phyloP scores from a whole-genome alignment of 805 yeast species.

The Myxozyma neglecta region DNA sequence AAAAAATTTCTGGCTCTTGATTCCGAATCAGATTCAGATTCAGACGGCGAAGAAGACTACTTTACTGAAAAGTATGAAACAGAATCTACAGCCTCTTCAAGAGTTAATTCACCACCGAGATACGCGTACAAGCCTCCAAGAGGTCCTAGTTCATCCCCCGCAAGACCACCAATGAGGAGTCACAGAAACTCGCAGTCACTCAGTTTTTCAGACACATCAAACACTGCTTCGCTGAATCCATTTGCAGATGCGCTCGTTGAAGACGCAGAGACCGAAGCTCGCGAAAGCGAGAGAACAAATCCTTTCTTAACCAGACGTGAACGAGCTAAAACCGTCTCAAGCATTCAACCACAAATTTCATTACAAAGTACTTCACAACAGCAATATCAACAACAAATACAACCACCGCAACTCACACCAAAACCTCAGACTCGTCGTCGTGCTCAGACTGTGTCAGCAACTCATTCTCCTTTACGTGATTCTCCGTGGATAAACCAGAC shows the following conservation, averaged over 20 bases:
- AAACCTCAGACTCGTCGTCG: conserved; percentile 12
- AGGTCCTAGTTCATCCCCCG: conserved; percentile 3
- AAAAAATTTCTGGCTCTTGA: not conserved
- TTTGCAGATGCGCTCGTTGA: conserved; percentile 4
- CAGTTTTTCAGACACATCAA: not conserved
- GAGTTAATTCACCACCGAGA: conserved; percentile 5
- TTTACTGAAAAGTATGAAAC: no score
- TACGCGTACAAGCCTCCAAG: not conserved
- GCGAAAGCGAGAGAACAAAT: not conserved
- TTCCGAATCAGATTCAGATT: no score
- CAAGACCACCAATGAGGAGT: conserved; percentile 2
- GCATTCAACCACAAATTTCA: not conserved
- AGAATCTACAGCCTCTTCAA: no score
- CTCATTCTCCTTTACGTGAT: conserved; percentile 7
- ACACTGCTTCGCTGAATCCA: not conserved
- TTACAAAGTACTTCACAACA: not conserved
- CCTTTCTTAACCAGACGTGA: conserved; percentile 16
- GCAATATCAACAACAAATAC: not conserved
- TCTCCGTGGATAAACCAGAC: not conserved
- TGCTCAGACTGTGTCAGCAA: conserved; percentile 3
- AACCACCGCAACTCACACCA: conserved; percentile 5
- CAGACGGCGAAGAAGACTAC: no score
- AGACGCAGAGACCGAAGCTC: not conserved
- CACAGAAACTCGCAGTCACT: not conserved
- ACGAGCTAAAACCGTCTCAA: conserved; percentile 13